Percentiles rank a stretch among this genome's conserved stretches.
Evolutionary conservation across 345 rosid species (phyloP).

Genomic region (Cardiospermum halicacabum): DNA sequence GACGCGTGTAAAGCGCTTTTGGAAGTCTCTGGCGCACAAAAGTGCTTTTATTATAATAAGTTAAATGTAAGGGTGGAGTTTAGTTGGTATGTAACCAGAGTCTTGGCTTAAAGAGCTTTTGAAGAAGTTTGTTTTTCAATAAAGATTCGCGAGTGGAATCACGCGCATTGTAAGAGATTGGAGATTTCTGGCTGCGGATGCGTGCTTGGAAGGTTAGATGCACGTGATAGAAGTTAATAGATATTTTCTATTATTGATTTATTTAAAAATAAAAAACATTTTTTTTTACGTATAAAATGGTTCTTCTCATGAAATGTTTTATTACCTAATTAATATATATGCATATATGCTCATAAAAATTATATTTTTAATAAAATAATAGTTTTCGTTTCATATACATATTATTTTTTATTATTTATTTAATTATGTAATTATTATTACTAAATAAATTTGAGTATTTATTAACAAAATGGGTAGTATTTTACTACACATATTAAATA

Average conservation of each 20-base stretch:
- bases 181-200: no score
- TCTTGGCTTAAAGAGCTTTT: not conserved
- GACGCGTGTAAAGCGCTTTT: not conserved
- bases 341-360: no score
- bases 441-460: no score
- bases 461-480: no score
- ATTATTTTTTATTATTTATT: no score
- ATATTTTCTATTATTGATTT: not conserved
- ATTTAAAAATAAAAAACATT: no score
- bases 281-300: not conserved
- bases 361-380: no score
- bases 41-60: not conserved
- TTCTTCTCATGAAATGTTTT: no score
- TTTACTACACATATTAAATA: no score
- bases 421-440: no score
- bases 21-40: not conserved
- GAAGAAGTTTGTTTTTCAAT: not conserved
- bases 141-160: not conserved
- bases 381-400: no score
- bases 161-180: not conserved
- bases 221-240: not conserved
- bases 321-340: no score
- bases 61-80: not conserved
- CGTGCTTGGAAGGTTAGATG: constrained; percentile 1
- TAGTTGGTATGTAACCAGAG: not conserved